Evolutionary conservation across 139 green algal genomes (phyloP).

Genomic region (Chlorella sp.): DNA sequence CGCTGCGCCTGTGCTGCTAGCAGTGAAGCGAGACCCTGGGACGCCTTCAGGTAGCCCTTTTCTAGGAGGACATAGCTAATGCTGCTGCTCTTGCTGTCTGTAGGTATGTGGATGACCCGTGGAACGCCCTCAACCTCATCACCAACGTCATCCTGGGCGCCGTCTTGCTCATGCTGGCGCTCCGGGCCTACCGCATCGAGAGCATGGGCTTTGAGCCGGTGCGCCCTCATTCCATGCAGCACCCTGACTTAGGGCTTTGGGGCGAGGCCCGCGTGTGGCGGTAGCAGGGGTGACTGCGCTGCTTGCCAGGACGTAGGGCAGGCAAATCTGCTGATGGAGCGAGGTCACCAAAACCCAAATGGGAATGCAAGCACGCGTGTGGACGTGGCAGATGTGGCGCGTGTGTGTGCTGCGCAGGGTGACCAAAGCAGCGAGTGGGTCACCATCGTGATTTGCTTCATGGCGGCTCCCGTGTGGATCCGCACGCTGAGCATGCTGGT

Average conservation of each 20-base stretch:
- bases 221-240: no score
- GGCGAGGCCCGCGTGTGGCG: not conserved
- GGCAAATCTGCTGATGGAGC: not conserved
- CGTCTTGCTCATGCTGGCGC: not conserved
- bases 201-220: no score
- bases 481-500: constrained; percentile 22
- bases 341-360: not conserved
- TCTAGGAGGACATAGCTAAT: not conserved
- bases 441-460: no score
- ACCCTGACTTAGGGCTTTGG: no score
- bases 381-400: not conserved
- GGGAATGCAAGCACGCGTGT: not conserved
- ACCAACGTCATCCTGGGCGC: constrained; percentile 10
- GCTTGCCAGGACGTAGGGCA: not conserved
- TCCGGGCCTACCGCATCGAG: no score
- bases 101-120: constrained; percentile 16
- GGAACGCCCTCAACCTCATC: constrained; percentile 14
- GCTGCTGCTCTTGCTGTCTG: not conserved
- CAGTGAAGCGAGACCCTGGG: not conserved
- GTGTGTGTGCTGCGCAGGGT: constrained; percentile 16
- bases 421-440: no score
- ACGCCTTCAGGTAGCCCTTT: not conserved
- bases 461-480: constrained; percentile 22
- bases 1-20: not conserved
- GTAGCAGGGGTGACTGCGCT: not conserved